phyloP scores from a whole-genome alignment of 306 rosid genomes.

The apple (Malus domestica) region ASM211411v1 NC_041796.1:20496001-20496500 shows the following conservation, averaged over 20 bases:
- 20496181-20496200: conserved; percentile 88
- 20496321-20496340: conserved; percentile 64
- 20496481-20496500: conserved; percentile 70
- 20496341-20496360: conserved; percentile 85
- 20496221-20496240: conserved; percentile 84
- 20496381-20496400: conserved; percentile 80
- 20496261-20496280: conserved; percentile 67
- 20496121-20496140: conserved; percentile 85
- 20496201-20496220: conserved; percentile 82
- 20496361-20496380: conserved; percentile 85
- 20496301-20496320: conserved; percentile 79
- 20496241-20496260: conserved; percentile 72
- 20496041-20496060: conserved; percentile 65
- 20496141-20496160: conserved; percentile 90
- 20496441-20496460: conserved; percentile 81
- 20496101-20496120: conserved; percentile 94
- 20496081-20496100: conserved; percentile 84
- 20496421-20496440: conserved; percentile 67
- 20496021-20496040: conserved; percentile 85
- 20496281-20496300: conserved; percentile 66
- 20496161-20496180: conserved; percentile 89
- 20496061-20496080: conserved; percentile 79
- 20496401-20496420: conserved; percentile 69
- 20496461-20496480: conserved; percentile 88
- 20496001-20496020: conserved; percentile 26